Base-by-base conservation (phyloP, 257 asterid genomes). In the Solanum arcanum region DNA sequence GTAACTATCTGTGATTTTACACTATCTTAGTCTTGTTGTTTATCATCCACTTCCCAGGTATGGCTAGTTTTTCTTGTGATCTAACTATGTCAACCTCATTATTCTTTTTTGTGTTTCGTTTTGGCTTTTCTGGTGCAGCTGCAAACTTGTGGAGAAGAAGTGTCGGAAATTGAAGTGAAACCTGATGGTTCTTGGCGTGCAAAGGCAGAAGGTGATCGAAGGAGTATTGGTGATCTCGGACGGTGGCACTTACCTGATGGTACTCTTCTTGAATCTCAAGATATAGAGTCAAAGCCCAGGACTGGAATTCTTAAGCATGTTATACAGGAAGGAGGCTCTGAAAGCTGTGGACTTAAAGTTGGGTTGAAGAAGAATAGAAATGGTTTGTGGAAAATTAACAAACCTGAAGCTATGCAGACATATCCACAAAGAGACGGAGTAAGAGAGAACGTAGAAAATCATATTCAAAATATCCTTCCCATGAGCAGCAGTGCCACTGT, bases 161-260 rank as follows among this genome's bases (percentile, higher is more conserved):
- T 95, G 62, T 88, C 94, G 21, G 98, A 94, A 88, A 91, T 97
- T 88, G 99, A 97, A 93, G 97, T 97, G 91, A 97, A 97, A 90
- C 99, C 96, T 47, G 95, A 97, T 86, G 99, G 99, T 88, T 94
- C 98, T 85, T 97, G 99, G 99, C 99, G 99, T 76, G 98, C 94
- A 35, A 97, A 95, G 91, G 89, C 93, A 82, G 99, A 96, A 88
- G 94, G 95, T 81, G 98, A 94, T 84, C 91, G 90, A 69, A 92
- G 88, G 89, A 90, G 88, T 91, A 94, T 94, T 77, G 97, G 98
- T 83, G 99, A 94, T 90, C 95, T 95, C 86, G 95, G 93, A 83
- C 91, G 85, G 73, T 97, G 99, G 99, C 99, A 95, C 91, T 91
- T 90, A 44, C 99, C 99, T 78, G 96, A 94, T 88, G 98, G 99